Evolutionary conservation across 441 rosid genomes (phyloP).

Genomic region (Kokia cookei): DNA sequence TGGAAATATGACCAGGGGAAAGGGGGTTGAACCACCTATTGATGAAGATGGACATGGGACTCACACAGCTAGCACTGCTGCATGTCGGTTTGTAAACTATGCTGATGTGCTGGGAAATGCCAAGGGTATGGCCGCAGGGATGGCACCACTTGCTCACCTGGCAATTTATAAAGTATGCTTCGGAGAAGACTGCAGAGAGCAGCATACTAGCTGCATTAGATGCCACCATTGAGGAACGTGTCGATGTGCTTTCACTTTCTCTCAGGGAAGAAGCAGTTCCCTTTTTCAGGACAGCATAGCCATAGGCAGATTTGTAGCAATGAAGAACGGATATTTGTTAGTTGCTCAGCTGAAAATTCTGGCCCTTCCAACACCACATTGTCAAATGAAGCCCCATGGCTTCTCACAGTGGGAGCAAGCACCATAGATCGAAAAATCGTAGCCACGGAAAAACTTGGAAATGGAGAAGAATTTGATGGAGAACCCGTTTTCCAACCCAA

Average conservation of each 20-base stretch:
- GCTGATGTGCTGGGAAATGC: conserved; percentile 22
- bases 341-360: conserved; percentile 27
- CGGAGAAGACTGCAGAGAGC: conserved; percentile 15
- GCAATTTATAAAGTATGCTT: conserved; percentile 38
- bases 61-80: conserved; percentile 41
- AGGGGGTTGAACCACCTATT: conserved; percentile 1
- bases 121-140: neutral
- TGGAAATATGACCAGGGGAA: neutral
- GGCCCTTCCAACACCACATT: conserved; percentile 21
- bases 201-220: conserved; percentile 20
- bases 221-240: conserved; percentile 28
- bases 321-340: conserved; percentile 30
- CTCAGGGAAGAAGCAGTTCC: conserved; percentile 5
- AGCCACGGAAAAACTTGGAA: conserved; percentile 34
- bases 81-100: conserved; percentile 5
- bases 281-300: conserved; percentile 6
- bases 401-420: conserved; percentile 40
- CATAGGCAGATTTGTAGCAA: conserved; percentile 27
- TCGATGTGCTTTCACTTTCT: conserved; percentile 27
- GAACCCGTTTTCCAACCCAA: conserved; percentile 37
- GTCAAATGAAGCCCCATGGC: conserved; percentile 50
- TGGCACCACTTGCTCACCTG: conserved; percentile 42
- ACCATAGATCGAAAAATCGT: conserved; percentile 9
- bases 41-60: conserved; percentile 43
- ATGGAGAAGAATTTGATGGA: conserved; percentile 34